These are phyloP conservation scores for Curvularia lunata DNA, from an alignment of 2,329 filamentous ascomycete species.

Conservation along the genomic window DNA sequence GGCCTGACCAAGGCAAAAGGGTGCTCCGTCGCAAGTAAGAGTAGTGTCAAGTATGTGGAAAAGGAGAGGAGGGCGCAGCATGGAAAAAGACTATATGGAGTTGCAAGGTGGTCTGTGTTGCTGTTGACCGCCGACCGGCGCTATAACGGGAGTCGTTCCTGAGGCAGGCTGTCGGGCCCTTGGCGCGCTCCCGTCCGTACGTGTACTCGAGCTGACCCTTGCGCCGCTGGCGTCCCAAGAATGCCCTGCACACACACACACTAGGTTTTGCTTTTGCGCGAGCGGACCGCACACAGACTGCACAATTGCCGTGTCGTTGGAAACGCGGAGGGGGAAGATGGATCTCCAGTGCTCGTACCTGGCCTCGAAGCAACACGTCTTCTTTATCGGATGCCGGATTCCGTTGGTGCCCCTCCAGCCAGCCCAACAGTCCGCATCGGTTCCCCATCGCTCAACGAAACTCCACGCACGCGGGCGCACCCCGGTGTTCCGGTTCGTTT, in stretches of 20 bases:
- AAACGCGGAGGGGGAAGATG: not conserved
- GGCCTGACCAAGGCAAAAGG: slow-evolving; percentile 98
- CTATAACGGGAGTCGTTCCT: slow-evolving; percentile 25
- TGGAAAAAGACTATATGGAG: slow-evolving; percentile 22
- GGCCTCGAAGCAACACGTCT: not conserved
- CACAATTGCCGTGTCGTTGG: not conserved
- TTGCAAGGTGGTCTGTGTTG: slow-evolving; percentile 36
- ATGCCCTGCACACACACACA: not conserved
- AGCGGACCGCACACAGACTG: not conserved
- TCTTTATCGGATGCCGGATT: slow-evolving; percentile 12
- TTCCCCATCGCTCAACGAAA: slow-evolving; percentile 29
- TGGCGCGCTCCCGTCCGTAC: slow-evolving; percentile 10
- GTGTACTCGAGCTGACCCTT: not conserved
- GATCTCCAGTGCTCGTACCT: not conserved
- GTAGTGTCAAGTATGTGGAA: slow-evolving; percentile 20
- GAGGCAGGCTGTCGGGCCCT: slow-evolving; percentile 17
- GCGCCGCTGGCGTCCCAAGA: slow-evolving; percentile 2
- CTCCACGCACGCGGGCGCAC: slow-evolving; percentile 7
- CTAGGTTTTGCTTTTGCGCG: slow-evolving; percentile 7
- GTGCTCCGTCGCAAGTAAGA: slow-evolving; percentile 76
- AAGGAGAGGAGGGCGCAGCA: slow-evolving; percentile 23
- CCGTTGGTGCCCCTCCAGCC: slow-evolving; percentile 1
- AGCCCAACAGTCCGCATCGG: slow-evolving; percentile 26
- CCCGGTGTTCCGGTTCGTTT: slow-evolving; percentile 16
- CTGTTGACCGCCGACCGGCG: slow-evolving; percentile 24